These are phyloP conservation scores for Xylariaceae sp. DNA, from an alignment of 2,329 filamentous ascomycete species.

Conservation along the genomic window DNA sequence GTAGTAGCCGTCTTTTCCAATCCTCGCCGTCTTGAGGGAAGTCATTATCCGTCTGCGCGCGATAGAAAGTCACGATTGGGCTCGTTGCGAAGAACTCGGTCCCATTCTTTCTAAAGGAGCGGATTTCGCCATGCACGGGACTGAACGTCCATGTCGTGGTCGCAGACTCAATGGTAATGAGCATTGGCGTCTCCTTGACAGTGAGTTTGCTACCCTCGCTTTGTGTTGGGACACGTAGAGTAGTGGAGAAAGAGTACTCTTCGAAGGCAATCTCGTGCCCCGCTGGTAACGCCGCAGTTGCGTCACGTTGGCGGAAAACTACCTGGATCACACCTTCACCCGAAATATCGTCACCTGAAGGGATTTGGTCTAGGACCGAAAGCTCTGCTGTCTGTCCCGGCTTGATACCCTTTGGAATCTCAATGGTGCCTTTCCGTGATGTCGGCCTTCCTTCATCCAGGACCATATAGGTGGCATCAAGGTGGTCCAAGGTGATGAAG, in stretches of 20 bases:
- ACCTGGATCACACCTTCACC: constrained; percentile 27
- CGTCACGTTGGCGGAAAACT: constrained; percentile 24
- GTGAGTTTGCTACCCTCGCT: constrained; percentile 15
- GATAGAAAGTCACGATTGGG: constrained; percentile 44
- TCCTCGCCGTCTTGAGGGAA: constrained; percentile 47
- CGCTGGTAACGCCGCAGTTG: constrained; percentile 22
- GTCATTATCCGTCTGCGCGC: constrained; percentile 62
- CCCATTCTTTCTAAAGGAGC: constrained; percentile 26
- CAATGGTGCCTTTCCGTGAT: constrained; percentile 21
- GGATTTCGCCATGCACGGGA: constrained; percentile 24
- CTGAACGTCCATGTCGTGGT: constrained; percentile 28
- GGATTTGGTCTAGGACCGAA: constrained; percentile 14
- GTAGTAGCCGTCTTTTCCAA: constrained; percentile 37
- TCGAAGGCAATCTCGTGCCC: constrained; percentile 30
- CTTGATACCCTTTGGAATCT: constrained; percentile 25
- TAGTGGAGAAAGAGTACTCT: constrained; percentile 22
- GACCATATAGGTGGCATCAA: constrained; percentile 32
- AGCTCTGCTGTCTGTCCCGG: constrained; percentile 28
- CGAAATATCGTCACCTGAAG: background rate
- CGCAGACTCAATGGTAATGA: constrained; percentile 24
- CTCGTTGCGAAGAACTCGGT: constrained; percentile 23
- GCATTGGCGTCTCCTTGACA: constrained; percentile 21
- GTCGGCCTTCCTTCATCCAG: constrained; percentile 27
- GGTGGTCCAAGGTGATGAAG: constrained; percentile 37
- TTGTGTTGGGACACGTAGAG: background rate